These are phyloP conservation scores for Nakaseomyces bracarensis DNA, from an alignment of 1,139 yeast species.

Conservation along the genomic window DNA sequence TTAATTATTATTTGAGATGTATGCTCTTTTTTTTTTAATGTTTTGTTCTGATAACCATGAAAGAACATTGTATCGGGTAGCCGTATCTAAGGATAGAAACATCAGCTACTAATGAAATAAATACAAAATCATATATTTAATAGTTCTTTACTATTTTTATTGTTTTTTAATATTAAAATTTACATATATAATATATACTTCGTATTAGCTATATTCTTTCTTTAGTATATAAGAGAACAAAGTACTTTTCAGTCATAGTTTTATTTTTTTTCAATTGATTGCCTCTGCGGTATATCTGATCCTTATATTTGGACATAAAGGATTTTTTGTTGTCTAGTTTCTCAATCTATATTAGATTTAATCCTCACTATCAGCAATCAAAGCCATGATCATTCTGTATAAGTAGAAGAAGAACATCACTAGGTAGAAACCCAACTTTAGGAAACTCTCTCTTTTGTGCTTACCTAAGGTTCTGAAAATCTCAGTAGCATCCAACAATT, in stretches of 20 bases:
- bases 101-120: too few species aligned
- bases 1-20: not conserved
- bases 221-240: too few species aligned
- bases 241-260: not conserved
- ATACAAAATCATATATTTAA: not conserved
- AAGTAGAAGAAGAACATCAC: conserved; percentile 91
- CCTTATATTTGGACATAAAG: not conserved
- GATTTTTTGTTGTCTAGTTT: not conserved
- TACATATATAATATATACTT: too few species aligned
- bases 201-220: too few species aligned
- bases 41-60: not conserved
- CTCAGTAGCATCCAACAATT: conserved; percentile 93
- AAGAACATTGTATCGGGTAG: too few species aligned
- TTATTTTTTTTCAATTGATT: not conserved
- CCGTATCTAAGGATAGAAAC: too few species aligned
- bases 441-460: conserved; percentile 86
- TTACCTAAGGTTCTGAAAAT: conserved; percentile 89
- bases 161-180: too few species aligned
- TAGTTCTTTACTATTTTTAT: too few species aligned
- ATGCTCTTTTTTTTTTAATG: not conserved
- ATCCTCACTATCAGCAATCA: conserved; percentile 51
- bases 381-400: conserved; percentile 93
- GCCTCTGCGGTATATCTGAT: too few species aligned
- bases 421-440: conserved; percentile 85
- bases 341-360: conserved; percentile 9